phyloP scores from a whole-genome alignment of 805 yeast species.

The Metschnikowia rubicola region DNA sequence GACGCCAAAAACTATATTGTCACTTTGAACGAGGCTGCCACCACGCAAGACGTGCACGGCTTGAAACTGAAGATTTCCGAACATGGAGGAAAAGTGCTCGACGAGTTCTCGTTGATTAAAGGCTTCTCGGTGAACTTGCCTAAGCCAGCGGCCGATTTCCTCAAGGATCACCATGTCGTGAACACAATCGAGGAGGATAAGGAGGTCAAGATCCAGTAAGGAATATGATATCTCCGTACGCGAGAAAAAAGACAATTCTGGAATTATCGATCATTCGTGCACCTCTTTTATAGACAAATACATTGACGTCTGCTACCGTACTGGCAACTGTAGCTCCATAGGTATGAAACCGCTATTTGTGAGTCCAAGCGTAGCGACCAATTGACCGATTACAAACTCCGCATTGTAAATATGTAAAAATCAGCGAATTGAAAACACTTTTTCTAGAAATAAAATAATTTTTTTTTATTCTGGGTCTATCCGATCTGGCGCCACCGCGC shows the following conservation, averaged over 20 bases:
- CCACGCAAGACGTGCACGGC: slow-evolving; percentile 35
- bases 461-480: no score
- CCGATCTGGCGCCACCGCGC: no score
- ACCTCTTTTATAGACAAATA: no score
- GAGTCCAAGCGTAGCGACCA: no score
- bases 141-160: slow-evolving; percentile 43
- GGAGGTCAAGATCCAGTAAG: slow-evolving; percentile 49
- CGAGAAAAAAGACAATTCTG: background rate
- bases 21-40: slow-evolving; percentile 44
- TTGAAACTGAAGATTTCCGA: slow-evolving; percentile 48
- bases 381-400: no score
- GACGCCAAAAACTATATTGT: slow-evolving; percentile 35
- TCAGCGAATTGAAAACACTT: no score
- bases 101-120: slow-evolving; percentile 62
- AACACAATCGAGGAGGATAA: slow-evolving; percentile 64
- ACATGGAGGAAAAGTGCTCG: slow-evolving; percentile 59
- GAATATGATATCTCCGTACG: background rate
- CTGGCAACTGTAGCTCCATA: no score
- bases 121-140: slow-evolving; percentile 65
- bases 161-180: slow-evolving; percentile 50
- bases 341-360: no score
- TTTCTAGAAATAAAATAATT: no score
- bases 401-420: no score
- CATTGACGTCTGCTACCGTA: no score
- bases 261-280: no score